Base-by-base conservation (phyloP, 2,329 filamentous ascomycete genomes). In the Clarireedia monteithiana region DNA sequence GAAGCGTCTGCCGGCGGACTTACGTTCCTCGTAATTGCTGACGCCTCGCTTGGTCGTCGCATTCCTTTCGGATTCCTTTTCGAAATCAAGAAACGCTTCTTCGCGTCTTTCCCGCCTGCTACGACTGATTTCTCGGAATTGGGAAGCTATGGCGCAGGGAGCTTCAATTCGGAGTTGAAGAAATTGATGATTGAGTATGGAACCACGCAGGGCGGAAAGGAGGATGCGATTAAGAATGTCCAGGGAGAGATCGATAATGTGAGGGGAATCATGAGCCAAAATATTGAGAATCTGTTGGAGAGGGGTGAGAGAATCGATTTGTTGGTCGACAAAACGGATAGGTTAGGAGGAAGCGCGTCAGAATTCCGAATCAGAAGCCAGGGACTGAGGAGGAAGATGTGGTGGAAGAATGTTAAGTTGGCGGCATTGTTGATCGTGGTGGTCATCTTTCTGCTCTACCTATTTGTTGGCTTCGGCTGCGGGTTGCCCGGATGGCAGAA, bases 391-490 rank as follows among this genome's bases (percentile, higher is more conserved):
- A 81, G 95, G 68, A 82, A 86, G 73, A 97, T 99, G 94, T 99
- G 94, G 94, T 97, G 55, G 92, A 97, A 97, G 84, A 97, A 99
- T 71, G 81, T 95, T 47, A 95, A 95, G 76, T 74, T 99, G 64
- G 96, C 97, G 91, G 85, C 82, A 6, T 72, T 99, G 64, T 68
- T 91, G 59, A 77, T 73, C 4, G 68, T 96, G 46, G 89, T 91
- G 1, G 73, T 94, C 23, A 70, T 89, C 7, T 88, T 89, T 66
- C 72, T 89, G 71, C 66, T 88, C 4, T 89, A 89, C 68, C 67
- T 89, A 12, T 83, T 89, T 63, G 78, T 89, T 23, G 86, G 86
- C 0, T 84, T 88, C 71, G 85, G 83, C 5, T 89, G 86, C 69
- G 86, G 86, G 6, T 67, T 89, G 59, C 86, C 86, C 53, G 81